phyloP scores from a whole-genome alignment of 2,329 filamentous ascomycete species.

The Intubia oerlemansii region DNA sequence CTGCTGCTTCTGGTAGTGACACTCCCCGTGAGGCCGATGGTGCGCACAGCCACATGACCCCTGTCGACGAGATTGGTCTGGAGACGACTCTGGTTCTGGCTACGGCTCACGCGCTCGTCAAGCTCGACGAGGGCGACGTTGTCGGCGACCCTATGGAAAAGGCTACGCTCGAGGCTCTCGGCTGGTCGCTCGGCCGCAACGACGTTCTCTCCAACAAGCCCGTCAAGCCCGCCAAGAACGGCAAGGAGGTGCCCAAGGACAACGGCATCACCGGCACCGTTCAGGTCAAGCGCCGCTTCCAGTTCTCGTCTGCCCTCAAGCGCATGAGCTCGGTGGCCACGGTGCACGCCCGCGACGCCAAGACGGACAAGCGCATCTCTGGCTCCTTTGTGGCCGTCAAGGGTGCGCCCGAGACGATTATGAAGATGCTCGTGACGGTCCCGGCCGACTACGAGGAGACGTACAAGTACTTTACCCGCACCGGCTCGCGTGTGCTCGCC shows the following conservation, averaged over 20 bases:
- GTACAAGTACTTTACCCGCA: conserved; percentile 92
- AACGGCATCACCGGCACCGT: conserved; percentile 48
- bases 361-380: conserved; percentile 53
- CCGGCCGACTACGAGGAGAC: conserved; percentile 91
- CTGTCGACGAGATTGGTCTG: conserved; percentile 47
- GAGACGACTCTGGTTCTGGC: conserved; percentile 86
- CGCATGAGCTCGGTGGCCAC: conserved; percentile 87
- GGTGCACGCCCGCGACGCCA: conserved; percentile 48
- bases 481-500: conserved; percentile 82
- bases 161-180: conserved; percentile 71
- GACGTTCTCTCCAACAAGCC: conserved; percentile 59
- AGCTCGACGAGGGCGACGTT: conserved; percentile 88
- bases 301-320: conserved; percentile 92
- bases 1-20: conserved; percentile 40
- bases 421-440: conserved; percentile 68
- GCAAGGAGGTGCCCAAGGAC: no score
- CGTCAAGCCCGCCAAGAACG: conserved; percentile 22
- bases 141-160: conserved; percentile 99
- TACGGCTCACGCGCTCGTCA: conserved; percentile 86
- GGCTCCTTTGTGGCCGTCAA: conserved; percentile 91
- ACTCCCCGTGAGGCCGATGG: conserved; percentile 53
- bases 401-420: conserved; percentile 90
- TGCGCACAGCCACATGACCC: conserved; percentile 58
- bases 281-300: conserved; percentile 90
- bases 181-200: conserved; percentile 81